A percentile compares a stretch with the other conserved stretches of the same genome.
These are phyloP conservation scores for Mortierella hygrophila DNA, from an alignment of 192 early-diverging fungal genomes.

Conservation along the genomic window DNA sequence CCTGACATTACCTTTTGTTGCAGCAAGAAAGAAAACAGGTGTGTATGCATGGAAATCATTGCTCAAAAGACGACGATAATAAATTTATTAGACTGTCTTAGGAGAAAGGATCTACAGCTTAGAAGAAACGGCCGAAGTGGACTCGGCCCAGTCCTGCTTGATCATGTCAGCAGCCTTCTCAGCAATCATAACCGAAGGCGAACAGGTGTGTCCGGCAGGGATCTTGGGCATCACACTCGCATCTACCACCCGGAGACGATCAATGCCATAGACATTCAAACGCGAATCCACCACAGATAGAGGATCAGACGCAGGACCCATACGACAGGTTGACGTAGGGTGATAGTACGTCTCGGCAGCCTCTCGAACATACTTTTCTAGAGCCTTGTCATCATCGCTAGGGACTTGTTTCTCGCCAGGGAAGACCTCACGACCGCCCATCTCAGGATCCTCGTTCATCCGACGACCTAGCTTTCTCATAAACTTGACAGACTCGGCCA, in stretches of 20 bases:
- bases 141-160: slow-evolving; percentile 35
- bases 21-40: too few species aligned
- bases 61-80: too few species aligned
- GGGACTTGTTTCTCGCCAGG: slow-evolving; percentile 36
- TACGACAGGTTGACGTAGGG: slow-evolving; percentile 37
- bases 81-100: too few species aligned
- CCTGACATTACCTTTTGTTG: too few species aligned
- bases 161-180: slow-evolving; percentile 49
- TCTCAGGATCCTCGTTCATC: slow-evolving; percentile 24
- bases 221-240: slow-evolving; percentile 51
- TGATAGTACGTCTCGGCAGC: slow-evolving; percentile 29
- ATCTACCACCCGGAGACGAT: slow-evolving; percentile 44
- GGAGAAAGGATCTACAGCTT: background rate
- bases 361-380: slow-evolving; percentile 25
- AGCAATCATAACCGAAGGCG: slow-evolving; percentile 38
- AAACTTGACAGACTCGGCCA: slow-evolving; percentile 33
- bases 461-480: slow-evolving; percentile 4
- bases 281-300: slow-evolving; percentile 42
- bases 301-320: slow-evolving; percentile 45
- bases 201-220: slow-evolving; percentile 41
- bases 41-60: too few species aligned
- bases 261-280: slow-evolving; percentile 46
- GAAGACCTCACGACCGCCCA: slow-evolving; percentile 17
- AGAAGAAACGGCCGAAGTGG: background rate
- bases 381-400: slow-evolving; percentile 14